Percentiles rank a stretch among this genome's conserved stretches.
These are phyloP conservation scores for Ramaria rubella DNA, from an alignment of 768 basidiomycete genomes.

Conservation along the genomic window DNA sequence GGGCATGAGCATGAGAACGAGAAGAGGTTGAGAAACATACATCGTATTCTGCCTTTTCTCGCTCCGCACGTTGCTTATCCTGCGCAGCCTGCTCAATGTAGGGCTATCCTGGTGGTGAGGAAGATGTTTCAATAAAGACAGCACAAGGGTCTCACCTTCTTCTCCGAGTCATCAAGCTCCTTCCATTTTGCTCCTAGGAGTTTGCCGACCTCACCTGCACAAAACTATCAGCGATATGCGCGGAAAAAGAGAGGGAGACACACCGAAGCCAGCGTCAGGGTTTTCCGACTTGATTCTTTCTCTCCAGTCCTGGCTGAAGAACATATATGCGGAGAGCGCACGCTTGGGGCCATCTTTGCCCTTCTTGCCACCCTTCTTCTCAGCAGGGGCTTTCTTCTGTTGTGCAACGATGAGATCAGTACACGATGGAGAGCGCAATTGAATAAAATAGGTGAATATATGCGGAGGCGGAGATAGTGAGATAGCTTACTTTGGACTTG, in stretches of 20 bases:
- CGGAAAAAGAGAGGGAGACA: conserved; percentile 8
- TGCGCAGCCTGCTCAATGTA: conserved; percentile 80
- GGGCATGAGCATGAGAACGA: not conserved
- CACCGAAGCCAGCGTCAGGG: conserved; percentile 90
- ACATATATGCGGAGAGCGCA: conserved; percentile 96
- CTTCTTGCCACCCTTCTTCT: conserved; percentile 59
- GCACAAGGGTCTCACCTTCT: conserved; percentile 52
- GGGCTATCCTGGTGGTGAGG: conserved; percentile 44
- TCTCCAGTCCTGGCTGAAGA: conserved; percentile 95
- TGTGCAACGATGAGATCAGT: not conserved
- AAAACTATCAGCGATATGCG: conserved; percentile 8
- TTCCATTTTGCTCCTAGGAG: conserved; percentile 97
- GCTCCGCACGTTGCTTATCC: conserved; percentile 84
- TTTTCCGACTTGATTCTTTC: conserved; percentile 94
- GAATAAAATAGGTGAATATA: conserved; percentile 12
- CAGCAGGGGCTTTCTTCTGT: conserved; percentile 69
- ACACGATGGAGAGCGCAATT: not conserved
- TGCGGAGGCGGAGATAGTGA: conserved; percentile 5
- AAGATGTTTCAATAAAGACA: not conserved
- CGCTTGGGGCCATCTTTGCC: conserved; percentile 86
- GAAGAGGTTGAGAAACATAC: conserved; percentile 25
- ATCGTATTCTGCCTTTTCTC: conserved; percentile 54
- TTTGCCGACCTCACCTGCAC: conserved; percentile 84
- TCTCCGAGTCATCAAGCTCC: conserved; percentile 85
- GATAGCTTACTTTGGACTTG: conserved; percentile 53